Conservation (phyloP, 768 basidiomycete genomes). For the Podaxis sp. region DNA sequence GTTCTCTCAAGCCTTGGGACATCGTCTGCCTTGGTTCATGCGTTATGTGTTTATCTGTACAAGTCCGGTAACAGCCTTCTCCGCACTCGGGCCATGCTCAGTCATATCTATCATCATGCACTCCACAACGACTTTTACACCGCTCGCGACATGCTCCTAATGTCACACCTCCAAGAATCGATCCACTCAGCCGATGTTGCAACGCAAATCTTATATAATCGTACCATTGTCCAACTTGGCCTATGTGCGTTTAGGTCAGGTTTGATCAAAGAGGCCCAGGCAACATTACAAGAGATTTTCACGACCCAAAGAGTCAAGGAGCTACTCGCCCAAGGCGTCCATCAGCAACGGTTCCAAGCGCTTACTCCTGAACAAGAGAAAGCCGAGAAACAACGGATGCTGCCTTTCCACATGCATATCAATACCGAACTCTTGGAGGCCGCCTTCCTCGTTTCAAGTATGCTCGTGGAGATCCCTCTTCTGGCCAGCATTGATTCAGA, state of each 20-base stretch:
- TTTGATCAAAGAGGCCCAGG: conserved; percentile 90
- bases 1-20: conserved; percentile 52
- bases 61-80: conserved; percentile 87
- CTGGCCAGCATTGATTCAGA: conserved; percentile 94
- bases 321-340: conserved; percentile 93
- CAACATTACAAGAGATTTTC: conserved; percentile 93
- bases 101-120: conserved; percentile 96
- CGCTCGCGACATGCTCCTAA: conserved; percentile 95
- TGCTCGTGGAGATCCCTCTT: conserved; percentile 96
- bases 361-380: conserved; percentile 95
- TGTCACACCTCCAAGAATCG: conserved; percentile 98
- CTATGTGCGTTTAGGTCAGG: conserved; percentile 96
- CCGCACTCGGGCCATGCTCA: conserved; percentile 95
- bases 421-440: conserved; percentile 97
- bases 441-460: conserved; percentile 96
- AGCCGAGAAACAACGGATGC: conserved; percentile 90
- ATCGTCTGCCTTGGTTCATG: conserved; percentile 80
- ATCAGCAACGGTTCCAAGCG: conserved; percentile 86
- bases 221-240: conserved; percentile 95
- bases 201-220: conserved; percentile 97
- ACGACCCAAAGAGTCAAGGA: conserved; percentile 97
- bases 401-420: conserved; percentile 99
- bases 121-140: conserved; percentile 96
- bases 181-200: conserved; percentile 95
- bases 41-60: conserved; percentile 91